These are phyloP conservation scores for Amanita polypyramis DNA, from an alignment of 768 basidiomycete species.

Conservation along the genomic window DNA sequence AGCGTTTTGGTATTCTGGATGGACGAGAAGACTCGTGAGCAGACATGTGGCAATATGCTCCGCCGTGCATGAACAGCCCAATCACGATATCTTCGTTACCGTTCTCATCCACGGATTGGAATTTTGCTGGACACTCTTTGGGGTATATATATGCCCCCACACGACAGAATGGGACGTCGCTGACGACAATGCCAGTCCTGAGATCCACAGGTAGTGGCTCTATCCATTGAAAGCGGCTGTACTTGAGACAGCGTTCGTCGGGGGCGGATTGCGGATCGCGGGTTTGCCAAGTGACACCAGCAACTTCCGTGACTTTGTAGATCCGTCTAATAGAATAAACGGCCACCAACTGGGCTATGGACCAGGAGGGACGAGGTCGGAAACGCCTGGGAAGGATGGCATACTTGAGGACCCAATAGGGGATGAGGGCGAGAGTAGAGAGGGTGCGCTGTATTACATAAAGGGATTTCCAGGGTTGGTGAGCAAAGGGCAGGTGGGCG, in stretches of 20 bases:
- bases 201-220: slow-evolving; percentile 28
- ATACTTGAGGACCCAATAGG: slow-evolving; percentile 35
- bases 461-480: slow-evolving; percentile 33
- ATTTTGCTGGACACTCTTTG: slow-evolving; percentile 16
- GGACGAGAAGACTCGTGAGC: slow-evolving; percentile 38
- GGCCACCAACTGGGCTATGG: slow-evolving; percentile 35
- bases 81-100: slow-evolving; percentile 22
- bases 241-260: slow-evolving; percentile 21
- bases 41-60: slow-evolving; percentile 49
- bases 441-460: slow-evolving; percentile 38
- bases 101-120: slow-evolving; percentile 2
- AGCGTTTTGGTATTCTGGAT: slow-evolving; percentile 35
- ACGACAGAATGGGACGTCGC: slow-evolving; percentile 26
- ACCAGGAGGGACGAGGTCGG: slow-evolving; percentile 42
- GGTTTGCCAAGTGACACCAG: slow-evolving; percentile 45
- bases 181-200: slow-evolving; percentile 31
- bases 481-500: slow-evolving; percentile 31
- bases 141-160: slow-evolving; percentile 44
- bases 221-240: slow-evolving; percentile 41
- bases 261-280: slow-evolving; percentile 32
- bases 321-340: slow-evolving; percentile 44
- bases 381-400: slow-evolving; percentile 28
- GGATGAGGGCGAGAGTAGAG: slow-evolving; percentile 37
- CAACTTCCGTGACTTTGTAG: slow-evolving; percentile 43
- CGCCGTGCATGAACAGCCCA: slow-evolving; percentile 44